Base-by-base conservation (phyloP, 805 yeast species). In the Spathaspora gorwiae region DNA sequence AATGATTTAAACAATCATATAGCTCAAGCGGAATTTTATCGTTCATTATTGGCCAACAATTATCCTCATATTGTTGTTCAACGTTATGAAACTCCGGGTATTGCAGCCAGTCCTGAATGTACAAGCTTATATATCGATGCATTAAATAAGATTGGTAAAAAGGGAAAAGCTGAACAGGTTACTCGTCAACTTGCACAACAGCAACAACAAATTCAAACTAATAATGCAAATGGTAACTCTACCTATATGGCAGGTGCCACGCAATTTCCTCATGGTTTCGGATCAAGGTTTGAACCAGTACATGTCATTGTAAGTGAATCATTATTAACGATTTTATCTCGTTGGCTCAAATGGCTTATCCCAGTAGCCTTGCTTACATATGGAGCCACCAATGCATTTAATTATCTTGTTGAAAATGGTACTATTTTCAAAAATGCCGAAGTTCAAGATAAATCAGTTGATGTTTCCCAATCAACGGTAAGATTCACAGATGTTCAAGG, bases 61-160 rank as follows among this genome's bases (percentile, higher is more conserved):
- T 94, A 89, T 61, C 98, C 99, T n/a, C 96, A 90, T 56, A 84
- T 92, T 44, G 96, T 94, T 6, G 89, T 92, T n/a, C 84, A 94
- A 46, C 78, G 99, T 48, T 95, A 79, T 62, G 98, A 95, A 63
- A 86, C 95, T 7, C 86, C 94, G 0, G 96, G 96, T n/a, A 87
- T 94, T 44, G 94, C 96, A 8, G 70, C 84, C 10, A 83, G 87
- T 46, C 76, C 80, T 2, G 95, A 86, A 51, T 87, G 97, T 68
- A 81, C 89, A 43, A 76, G 76, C 50, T 70, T 87, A 34, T 94
- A 94, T 62, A 72, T 82, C 47, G 88, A 85, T 50, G 98, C 98
- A 2, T 71, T 94, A 54, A 80, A 79, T 53, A 81, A 80, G 56
- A 72, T 83, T 50, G 97, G 97, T 35, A 83, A 87, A 55, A 72